Base-by-base conservation (phyloP, 768 basidiomycete species). In the Leccinum aurantiacum region DNA sequence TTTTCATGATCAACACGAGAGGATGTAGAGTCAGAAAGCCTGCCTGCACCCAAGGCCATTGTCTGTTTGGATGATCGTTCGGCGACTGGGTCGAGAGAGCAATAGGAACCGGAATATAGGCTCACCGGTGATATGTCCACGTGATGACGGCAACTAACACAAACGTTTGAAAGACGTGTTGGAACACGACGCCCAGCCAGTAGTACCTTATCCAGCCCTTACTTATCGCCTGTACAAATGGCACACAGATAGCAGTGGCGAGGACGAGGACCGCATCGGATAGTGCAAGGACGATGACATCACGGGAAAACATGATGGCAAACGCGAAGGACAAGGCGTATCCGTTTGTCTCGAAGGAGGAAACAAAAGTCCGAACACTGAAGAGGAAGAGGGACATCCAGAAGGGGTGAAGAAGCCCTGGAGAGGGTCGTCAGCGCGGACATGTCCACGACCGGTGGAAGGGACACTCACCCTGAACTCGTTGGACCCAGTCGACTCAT, bases 31-130 rank as follows among this genome's bases (percentile, higher is more conserved):
- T 95, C 53, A 95, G 77, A 73, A 90, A 95, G 6, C 93, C 94
- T 6, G 90, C 91, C 70, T 98, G 95, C 6, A 98, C 95, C 95
- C 95, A 98, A 37, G 93, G 94, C 95, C 95, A 98, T 67, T 94
- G 83, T 54, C 94, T 91, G 60, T n/a, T 47, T 8, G 47, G 35
- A 47, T 25, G 0, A 7, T 19, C 47, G 47, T 38, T 53, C 19
- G 46, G 35, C n/a, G 22, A 19, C 37, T 41, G 51, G n/a, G n/a
- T 31, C 15, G 19, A 19, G 6, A 24, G 15, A 6, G 22, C 8
- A 19, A 46, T 3, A 41, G 44, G 37, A 3, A 50, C 35, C 29
- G 17, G 47, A 33, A 53, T 48, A 49, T 14, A 31, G 51, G 64
- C 79, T 58, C 61, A 86, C 91, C 90, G 76, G 65, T 95, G 87